Evolutionary conservation across 2,329 filamentous ascomycete species (phyloP).

Genomic region (Apiospora sp.): DNA sequence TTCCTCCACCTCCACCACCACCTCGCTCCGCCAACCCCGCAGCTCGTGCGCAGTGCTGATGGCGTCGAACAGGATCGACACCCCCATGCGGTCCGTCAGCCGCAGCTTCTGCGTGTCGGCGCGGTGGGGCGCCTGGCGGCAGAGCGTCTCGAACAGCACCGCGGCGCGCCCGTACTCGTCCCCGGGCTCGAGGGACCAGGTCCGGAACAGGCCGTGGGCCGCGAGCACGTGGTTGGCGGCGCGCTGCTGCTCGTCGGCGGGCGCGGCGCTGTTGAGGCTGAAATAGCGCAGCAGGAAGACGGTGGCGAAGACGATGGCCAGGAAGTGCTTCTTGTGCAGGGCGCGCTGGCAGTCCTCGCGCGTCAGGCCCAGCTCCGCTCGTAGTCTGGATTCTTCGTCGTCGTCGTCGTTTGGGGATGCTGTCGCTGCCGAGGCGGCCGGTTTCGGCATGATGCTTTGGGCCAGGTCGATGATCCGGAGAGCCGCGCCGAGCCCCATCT

Average conservation of each 20-base stretch:
- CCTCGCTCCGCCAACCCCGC: conserved; percentile 30
- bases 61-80: conserved; percentile 37
- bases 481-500: conserved; percentile 37
- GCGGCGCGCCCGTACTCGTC: conserved; percentile 40
- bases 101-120: conserved; percentile 31
- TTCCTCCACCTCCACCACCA: not conserved
- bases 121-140: conserved; percentile 32
- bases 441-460: conserved; percentile 26
- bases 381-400: conserved; percentile 22
- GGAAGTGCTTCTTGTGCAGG: conserved; percentile 39
- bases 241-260: conserved; percentile 39
- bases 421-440: conserved; percentile 27
- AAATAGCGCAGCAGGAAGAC: conserved; percentile 44
- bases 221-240: conserved; percentile 40
- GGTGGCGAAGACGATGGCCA: conserved; percentile 40
- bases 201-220: conserved; percentile 40
- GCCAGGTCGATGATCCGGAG: conserved; percentile 40
- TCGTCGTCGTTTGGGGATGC: not conserved
- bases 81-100: conserved; percentile 37
- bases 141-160: conserved; percentile 39
- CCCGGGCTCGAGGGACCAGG: conserved; percentile 30
- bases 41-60: conserved; percentile 33
- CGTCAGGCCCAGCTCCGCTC: conserved; percentile 29
- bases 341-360: conserved; percentile 31
- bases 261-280: conserved; percentile 35